Evolutionary conservation across 2,329 filamentous ascomycete genomes (phyloP).

Genomic region (Xylariaceae sp.): DNA sequence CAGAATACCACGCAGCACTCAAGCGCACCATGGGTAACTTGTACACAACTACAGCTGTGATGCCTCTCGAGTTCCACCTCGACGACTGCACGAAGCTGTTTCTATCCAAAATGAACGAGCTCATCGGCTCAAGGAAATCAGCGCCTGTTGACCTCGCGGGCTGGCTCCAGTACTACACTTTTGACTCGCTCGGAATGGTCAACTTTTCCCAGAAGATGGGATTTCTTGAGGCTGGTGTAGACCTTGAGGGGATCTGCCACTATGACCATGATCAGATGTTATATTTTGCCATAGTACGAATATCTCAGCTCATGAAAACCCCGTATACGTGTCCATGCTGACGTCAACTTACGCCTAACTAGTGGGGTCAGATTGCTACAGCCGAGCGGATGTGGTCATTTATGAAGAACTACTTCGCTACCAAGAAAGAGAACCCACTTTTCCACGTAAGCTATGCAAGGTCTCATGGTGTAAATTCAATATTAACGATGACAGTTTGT

Average conservation of each 20-base stretch:
- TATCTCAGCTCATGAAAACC: neutral
- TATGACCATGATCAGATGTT: conserved; percentile 27
- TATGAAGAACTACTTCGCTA: conserved; percentile 2
- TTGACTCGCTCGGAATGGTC: conserved; percentile 19
- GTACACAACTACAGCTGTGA: conserved; percentile 23
- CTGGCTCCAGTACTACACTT: conserved; percentile 26
- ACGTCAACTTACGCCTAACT: neutral
- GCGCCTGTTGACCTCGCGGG: conserved; percentile 10
- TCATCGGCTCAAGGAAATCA: conserved; percentile 7
- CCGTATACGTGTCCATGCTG: neutral
- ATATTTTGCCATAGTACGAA: conserved; percentile 22
- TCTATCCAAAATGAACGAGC: conserved; percentile 17
- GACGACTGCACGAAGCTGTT: conserved; percentile 21
- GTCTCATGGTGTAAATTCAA: neutral
- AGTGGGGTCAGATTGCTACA: conserved; percentile 21
- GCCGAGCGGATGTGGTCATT: conserved; percentile 18
- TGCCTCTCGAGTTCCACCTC: conserved; percentile 16
- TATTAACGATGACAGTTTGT: conserved; percentile 4
- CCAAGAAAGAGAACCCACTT: conserved; percentile 20
- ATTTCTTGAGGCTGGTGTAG: conserved; percentile 20
- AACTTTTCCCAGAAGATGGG: conserved; percentile 25
- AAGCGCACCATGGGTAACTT: conserved; percentile 24
- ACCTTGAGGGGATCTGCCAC: conserved; percentile 23
- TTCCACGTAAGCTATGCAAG: conserved; percentile 16
- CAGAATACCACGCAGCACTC: conserved; percentile 23